A percentile compares a stretch with the other conserved stretches of the same genome.
These are phyloP conservation scores for Angophora floribunda DNA, from an alignment of 345 rosid genomes.

Conservation along the genomic window DNA sequence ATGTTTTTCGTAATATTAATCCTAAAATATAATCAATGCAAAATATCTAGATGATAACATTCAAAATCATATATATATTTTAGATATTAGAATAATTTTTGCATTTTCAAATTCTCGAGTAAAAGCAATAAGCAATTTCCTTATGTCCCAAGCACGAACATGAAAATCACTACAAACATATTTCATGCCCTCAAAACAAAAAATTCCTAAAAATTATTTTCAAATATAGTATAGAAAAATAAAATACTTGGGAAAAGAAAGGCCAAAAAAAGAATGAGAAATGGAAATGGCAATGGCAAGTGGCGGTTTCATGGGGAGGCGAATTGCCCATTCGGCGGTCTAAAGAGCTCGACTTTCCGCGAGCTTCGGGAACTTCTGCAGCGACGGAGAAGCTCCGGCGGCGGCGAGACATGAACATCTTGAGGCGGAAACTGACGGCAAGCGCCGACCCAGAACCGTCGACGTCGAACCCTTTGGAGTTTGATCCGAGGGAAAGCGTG, in stretches of 20 bases:
- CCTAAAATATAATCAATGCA: background rate
- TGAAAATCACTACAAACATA: background rate
- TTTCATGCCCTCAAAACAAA: background rate
- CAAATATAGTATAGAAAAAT: background rate
- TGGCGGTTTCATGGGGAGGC: background rate
- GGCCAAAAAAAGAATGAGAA: background rate
- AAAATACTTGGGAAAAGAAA: background rate
- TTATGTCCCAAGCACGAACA: background rate
- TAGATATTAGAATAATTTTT: background rate
- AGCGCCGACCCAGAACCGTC: background rate
- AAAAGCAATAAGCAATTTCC: background rate
- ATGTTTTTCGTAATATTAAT: too few relatives aligned
- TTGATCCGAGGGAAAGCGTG: background rate
- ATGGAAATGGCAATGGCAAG: background rate
- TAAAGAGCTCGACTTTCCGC: background rate
- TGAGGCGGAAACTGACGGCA: background rate
- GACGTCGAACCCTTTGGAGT: background rate
- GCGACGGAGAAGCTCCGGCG: background rate
- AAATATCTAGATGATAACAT: rapidly evolving
- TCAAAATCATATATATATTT: background rate
- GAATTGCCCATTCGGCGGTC: background rate
- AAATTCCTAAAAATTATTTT: background rate
- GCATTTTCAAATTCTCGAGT: background rate
- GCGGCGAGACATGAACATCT: background rate
- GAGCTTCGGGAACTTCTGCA: background rate